Conservation (phyloP, 2,329 filamentous ascomycete genomes). For the Aspergillus ochraceoroseus region DNA sequence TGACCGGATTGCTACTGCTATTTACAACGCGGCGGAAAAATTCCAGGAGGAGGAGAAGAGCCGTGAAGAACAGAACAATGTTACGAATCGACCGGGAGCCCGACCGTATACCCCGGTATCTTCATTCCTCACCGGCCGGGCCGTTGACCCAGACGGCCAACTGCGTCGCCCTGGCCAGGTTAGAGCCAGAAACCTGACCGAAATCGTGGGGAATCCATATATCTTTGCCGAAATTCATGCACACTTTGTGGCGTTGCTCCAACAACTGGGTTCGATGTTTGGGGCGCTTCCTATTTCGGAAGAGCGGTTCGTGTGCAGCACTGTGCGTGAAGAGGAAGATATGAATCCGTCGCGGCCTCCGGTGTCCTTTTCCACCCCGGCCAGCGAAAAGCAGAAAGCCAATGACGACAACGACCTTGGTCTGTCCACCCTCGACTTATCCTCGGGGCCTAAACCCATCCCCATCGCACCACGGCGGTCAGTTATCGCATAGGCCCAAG, state of each 20-base stretch:
- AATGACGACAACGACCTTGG: constrained; percentile 31
- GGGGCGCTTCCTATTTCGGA: constrained; percentile 43
- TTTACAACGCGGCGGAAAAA: constrained; percentile 46
- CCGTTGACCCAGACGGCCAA: constrained; percentile 53
- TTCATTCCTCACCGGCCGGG: constrained; percentile 55
- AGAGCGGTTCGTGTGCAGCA: constrained; percentile 41
- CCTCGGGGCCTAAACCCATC: constrained; percentile 37
- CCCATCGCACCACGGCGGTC: constrained; percentile 36
- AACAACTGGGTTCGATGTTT: constrained; percentile 46
- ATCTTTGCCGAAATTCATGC: constrained; percentile 56
- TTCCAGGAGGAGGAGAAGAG: constrained; percentile 44
- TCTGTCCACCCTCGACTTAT: constrained; percentile 32
- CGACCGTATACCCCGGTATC: constrained; percentile 53
- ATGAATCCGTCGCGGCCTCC: constrained; percentile 22
- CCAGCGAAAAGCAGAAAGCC: constrained; percentile 20
- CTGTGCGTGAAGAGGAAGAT: constrained; percentile 31
- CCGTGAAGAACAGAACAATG: constrained; percentile 37
- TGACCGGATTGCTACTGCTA: constrained; percentile 50
- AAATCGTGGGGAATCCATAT: constrained; percentile 55
- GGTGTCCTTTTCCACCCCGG: constrained; percentile 20
- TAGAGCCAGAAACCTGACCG: constrained; percentile 53
- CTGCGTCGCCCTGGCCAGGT: constrained; percentile 51
- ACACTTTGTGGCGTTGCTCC: constrained; percentile 50
- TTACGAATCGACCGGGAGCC: constrained; percentile 24
- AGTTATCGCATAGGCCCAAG: constrained; percentile 32